These are phyloP conservation scores for Gleditsia sinensis DNA, from an alignment of 306 rosid genomes.

Conservation along the genomic window DNA sequence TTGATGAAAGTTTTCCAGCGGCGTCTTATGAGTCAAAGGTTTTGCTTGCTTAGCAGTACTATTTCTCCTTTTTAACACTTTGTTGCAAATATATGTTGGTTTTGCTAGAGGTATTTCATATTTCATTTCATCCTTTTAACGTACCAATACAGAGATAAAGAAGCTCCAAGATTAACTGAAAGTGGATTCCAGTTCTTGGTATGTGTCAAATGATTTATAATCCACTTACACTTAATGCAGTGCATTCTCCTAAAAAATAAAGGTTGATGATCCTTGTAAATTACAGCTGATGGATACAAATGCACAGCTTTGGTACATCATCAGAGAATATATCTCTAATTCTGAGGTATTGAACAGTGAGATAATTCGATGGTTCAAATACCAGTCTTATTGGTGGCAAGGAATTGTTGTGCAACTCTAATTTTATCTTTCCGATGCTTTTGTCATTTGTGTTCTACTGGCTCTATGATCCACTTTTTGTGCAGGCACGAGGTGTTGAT, in stretches of 20 bases:
- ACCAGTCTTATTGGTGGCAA: background rate
- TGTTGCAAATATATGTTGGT: constrained; percentile 6
- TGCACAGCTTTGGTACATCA: constrained; percentile 97
- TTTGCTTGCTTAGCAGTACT: constrained; percentile 24
- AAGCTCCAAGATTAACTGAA: constrained; percentile 84
- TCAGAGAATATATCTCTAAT: constrained; percentile 92
- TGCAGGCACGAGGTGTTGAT: constrained; percentile 86
- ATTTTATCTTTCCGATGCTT: background rate
- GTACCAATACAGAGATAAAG: constrained; percentile 68
- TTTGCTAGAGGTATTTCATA: constrained; percentile 19
- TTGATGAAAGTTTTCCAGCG: constrained; percentile 94
- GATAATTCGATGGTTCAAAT: background rate
- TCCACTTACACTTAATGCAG: constrained; percentile 36
- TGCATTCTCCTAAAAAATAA: constrained; percentile 38
- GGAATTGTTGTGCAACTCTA: constrained; percentile 13
- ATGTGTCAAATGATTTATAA: constrained; percentile 48
- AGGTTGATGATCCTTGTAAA: constrained; percentile 43
- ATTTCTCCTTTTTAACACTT: constrained; percentile 29
- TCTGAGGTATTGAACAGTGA: constrained; percentile 62
- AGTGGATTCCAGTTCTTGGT: constrained; percentile 99
- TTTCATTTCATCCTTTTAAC: constrained; percentile 28
- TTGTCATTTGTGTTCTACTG: constrained; percentile 24
- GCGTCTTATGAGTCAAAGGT: constrained; percentile 90
- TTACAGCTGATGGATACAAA: constrained; percentile 94
- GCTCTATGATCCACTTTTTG: constrained; percentile 33